These are phyloP conservation scores for Hansenula sp. DNA, from an alignment of 1,139 yeast genomes.

Conservation along the genomic window DNA sequence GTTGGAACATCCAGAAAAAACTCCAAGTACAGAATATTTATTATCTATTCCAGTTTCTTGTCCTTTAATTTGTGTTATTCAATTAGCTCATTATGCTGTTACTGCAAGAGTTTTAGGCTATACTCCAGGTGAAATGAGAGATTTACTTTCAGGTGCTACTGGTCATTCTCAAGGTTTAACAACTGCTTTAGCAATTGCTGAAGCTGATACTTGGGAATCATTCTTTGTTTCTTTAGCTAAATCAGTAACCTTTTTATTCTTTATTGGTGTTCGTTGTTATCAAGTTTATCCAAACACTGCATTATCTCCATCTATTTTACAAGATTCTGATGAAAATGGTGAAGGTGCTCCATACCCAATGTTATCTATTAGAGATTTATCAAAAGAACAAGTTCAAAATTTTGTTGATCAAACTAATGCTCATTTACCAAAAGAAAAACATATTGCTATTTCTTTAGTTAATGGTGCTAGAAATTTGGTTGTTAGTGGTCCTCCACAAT, in stretches of 20 bases:
- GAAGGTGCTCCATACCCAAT: slow-evolving; percentile 98
- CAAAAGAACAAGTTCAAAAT: slow-evolving; percentile 70
- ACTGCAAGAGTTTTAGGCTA: slow-evolving; percentile 82
- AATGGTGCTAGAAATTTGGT: slow-evolving; percentile 97
- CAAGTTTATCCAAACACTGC: slow-evolving; percentile 91
- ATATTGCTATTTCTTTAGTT: slow-evolving; percentile 82
- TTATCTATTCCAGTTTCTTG: slow-evolving; percentile 91
- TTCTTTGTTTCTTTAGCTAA: slow-evolving; percentile 69
- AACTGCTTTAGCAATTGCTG: slow-evolving; percentile 87
- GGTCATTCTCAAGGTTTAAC: slow-evolving; percentile 99
- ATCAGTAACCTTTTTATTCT: slow-evolving; percentile 82
- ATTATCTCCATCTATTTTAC: slow-evolving; percentile 88
- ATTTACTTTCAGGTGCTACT: slow-evolving; percentile 74
- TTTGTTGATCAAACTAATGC: slow-evolving; percentile 84
- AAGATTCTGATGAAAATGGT: slow-evolving; percentile 88
- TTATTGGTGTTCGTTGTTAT: slow-evolving; percentile 89
- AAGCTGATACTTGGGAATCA: slow-evolving; percentile 81
- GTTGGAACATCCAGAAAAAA: slow-evolving; percentile 78
- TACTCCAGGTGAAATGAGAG: slow-evolving; percentile 85
- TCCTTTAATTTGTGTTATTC: slow-evolving; percentile 93
- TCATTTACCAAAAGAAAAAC: slow-evolving; percentile 90
- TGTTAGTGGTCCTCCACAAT: slow-evolving; percentile 97
- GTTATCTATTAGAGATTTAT: slow-evolving; percentile 89
- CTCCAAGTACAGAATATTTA: slow-evolving; percentile 88
- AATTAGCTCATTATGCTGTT: slow-evolving; percentile 86